Evolutionary conservation across 352 stramenopile species (phyloP).

Genomic region (Peronosclerospora sorghi): DNA sequence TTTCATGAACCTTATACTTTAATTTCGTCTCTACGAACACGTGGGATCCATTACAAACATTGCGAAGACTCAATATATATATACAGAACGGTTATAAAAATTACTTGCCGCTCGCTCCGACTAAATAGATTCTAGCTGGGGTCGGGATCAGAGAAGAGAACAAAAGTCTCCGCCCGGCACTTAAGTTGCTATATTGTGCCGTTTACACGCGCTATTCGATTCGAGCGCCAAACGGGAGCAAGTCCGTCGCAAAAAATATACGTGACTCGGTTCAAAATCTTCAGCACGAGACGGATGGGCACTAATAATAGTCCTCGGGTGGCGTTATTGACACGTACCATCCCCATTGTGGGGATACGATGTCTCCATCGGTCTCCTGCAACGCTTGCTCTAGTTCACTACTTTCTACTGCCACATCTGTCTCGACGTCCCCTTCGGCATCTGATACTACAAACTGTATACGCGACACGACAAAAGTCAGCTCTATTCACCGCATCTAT

Average conservation of each 20-base stretch:
- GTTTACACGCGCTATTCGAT: no score
- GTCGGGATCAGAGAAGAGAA: not conserved
- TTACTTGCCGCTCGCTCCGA: not conserved
- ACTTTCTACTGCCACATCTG: constrained; percentile 3
- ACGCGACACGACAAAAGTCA: constrained; percentile 1
- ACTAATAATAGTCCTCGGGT: constrained; percentile 58
- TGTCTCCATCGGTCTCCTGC: constrained; percentile 29
- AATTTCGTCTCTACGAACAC: no score
- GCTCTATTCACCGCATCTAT: not conserved
- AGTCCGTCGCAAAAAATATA: constrained; percentile 14
- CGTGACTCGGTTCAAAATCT: constrained; percentile 12
- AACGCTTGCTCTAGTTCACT: constrained; percentile 9
- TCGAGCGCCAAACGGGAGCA: not conserved
- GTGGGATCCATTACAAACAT: no score
- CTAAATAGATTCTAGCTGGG: not conserved
- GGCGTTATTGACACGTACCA: constrained; percentile 79
- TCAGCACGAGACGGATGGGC: constrained; percentile 10
- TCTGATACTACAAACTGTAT: constrained; percentile 22
- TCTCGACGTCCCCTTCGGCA: constrained; percentile 7
- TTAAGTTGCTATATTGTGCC: no score
- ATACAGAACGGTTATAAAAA: not conserved
- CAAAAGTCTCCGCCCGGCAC: no score
- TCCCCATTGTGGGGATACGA: constrained; percentile 58
- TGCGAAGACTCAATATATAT: constrained; percentile 17
- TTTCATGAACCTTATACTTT: no score